Conservation (phyloP, 371 early-diverging fungal species). For the Apophysomyces trapeziformis region DNA sequence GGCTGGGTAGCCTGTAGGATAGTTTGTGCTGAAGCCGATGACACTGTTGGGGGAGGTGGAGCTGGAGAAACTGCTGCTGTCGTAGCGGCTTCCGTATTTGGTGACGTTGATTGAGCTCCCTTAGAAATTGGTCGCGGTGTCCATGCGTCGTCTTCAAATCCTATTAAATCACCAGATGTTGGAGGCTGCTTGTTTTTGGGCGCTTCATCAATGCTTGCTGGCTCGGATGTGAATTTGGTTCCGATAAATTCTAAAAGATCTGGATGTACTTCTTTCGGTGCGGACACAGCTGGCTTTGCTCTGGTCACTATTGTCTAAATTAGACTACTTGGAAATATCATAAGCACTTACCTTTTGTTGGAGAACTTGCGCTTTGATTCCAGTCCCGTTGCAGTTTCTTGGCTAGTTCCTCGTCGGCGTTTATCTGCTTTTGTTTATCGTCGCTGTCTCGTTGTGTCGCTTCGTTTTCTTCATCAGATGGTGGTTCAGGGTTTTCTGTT, state of each 20-base stretch:
- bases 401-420: constrained; percentile 54
- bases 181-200: constrained; percentile 1
- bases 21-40: not conserved
- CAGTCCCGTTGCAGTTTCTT: constrained; percentile 69
- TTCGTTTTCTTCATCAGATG: constrained; percentile 41
- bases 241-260: constrained; percentile 44
- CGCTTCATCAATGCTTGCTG: constrained; percentile 18
- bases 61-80: not conserved
- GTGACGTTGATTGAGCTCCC: not conserved
- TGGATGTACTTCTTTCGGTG: constrained; percentile 51
- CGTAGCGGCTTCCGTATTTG: not conserved
- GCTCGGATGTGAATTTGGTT: constrained; percentile 29
- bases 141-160: constrained; percentile 64
- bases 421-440: constrained; percentile 35
- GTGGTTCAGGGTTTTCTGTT: constrained; percentile 41
- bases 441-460: constrained; percentile 25
- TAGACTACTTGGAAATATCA: not conserved
- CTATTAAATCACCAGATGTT: constrained; percentile 29
- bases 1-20: not conserved
- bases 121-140: constrained; percentile 31
- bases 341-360: constrained; percentile 29
- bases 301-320: constrained; percentile 26
- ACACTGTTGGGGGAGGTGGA: constrained; percentile 1
- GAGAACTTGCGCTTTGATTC: constrained; percentile 39
- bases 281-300: constrained; percentile 47